Evolutionary conservation across 2,329 filamentous ascomycete genomes (phyloP).

Genomic region (Botrytis sinoallii): DNA sequence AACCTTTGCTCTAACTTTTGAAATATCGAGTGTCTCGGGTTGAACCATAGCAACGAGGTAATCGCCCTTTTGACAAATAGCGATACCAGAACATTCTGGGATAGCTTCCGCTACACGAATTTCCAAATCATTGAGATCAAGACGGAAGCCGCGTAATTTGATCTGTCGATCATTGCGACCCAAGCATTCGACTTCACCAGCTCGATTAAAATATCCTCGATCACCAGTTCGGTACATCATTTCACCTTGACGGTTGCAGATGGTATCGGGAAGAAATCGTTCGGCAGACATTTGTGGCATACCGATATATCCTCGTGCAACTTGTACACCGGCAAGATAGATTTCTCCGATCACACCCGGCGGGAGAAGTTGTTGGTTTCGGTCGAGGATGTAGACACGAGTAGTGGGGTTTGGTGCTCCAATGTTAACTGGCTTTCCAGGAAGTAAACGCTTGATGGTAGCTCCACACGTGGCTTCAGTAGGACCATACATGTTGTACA

Average conservation of each 20-base stretch:
- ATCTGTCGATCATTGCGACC: slow-evolving; percentile 45
- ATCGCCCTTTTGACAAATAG: slow-evolving; percentile 31
- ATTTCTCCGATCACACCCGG: slow-evolving; percentile 43
- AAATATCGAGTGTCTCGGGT: slow-evolving; percentile 23
- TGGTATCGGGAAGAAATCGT: slow-evolving; percentile 38
- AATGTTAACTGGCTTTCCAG: slow-evolving; percentile 38
- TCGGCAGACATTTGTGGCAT: slow-evolving; percentile 33
- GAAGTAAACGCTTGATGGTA: slow-evolving; percentile 37
- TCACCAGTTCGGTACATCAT: slow-evolving; percentile 46
- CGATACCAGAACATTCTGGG: slow-evolving; percentile 27
- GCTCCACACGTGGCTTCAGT: slow-evolving; percentile 41
- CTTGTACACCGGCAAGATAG: slow-evolving; percentile 44
- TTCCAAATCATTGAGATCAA: slow-evolving; percentile 44
- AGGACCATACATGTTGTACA: slow-evolving; percentile 47
- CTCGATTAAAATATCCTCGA: slow-evolving; percentile 38
- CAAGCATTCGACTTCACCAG: slow-evolving; percentile 41
- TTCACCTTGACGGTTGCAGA: slow-evolving; percentile 28
- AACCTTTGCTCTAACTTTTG: slow-evolving; percentile 16
- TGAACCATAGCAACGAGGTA: slow-evolving; percentile 36
- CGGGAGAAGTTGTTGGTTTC: slow-evolving; percentile 34
- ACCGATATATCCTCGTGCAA: slow-evolving; percentile 44
- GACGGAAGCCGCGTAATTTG: slow-evolving; percentile 41
- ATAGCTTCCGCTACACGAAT: slow-evolving; percentile 28
- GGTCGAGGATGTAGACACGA: slow-evolving; percentile 44
- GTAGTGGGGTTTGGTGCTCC: slow-evolving; percentile 40